Percentiles rank a stretch among this genome's conserved stretches.
phyloP scores from a whole-genome alignment of 108 stramenopile species.

The Conticribra guillardii region DNA sequence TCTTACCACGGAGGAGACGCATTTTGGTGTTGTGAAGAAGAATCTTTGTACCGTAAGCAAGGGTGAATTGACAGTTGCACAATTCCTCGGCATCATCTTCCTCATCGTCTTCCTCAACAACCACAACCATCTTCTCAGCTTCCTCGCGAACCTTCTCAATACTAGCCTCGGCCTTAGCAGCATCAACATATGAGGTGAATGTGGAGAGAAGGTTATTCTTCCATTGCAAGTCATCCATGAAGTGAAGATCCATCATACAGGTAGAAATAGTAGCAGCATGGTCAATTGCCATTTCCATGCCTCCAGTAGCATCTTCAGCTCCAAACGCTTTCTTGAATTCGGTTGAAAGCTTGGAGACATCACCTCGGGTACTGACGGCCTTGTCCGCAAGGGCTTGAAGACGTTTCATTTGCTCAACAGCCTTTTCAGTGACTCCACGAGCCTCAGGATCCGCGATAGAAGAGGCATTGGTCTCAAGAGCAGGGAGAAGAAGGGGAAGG shows the following conservation, averaged over 20 bases:
- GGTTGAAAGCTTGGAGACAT: constrained; percentile 73
- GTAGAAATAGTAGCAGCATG: constrained; percentile 81
- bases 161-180: constrained; percentile 62
- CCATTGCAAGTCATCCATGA: constrained; percentile 94
- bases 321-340: constrained; percentile 74
- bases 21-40: constrained; percentile 99
- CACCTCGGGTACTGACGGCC: constrained; percentile 80
- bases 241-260: constrained; percentile 89
- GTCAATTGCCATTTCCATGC: constrained; percentile 61
- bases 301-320: constrained; percentile 52
- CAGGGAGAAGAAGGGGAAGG: constrained; percentile 93
- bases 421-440: constrained; percentile 88
- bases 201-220: constrained; percentile 69
- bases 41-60: constrained; percentile 99
- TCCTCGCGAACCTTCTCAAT: constrained; percentile 86
- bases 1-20: constrained; percentile 95
- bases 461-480: constrained; percentile 91
- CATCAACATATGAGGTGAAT: constrained; percentile 67
- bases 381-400: constrained; percentile 89
- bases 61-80: constrained; percentile 99
- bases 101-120: constrained; percentile 92
- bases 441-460: constrained; percentile 97
- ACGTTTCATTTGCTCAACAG: constrained; percentile 83
- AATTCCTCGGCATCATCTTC: constrained; percentile 99
- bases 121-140: constrained; percentile 86